phyloP scores from a whole-genome alignment of 768 basidiomycete species.

The Auricularia auricula-judae region DNA sequence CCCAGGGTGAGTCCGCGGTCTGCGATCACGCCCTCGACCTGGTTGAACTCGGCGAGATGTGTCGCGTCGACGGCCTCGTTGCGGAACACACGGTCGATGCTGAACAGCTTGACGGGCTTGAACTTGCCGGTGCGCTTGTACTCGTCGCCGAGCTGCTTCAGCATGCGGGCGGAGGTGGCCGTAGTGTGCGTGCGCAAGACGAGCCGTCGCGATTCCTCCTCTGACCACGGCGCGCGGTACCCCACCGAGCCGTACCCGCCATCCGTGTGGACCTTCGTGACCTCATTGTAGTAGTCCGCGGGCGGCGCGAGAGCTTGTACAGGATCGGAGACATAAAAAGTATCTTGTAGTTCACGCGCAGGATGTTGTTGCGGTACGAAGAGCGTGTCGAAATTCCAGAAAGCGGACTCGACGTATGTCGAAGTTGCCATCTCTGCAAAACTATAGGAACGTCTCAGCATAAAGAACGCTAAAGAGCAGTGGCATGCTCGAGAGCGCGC shows the following conservation, averaged over 20 bases:
- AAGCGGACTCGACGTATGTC: conserved; percentile 91
- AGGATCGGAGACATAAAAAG: conserved; percentile 98
- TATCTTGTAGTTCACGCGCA: conserved; percentile 94
- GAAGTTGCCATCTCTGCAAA: conserved; percentile 98
- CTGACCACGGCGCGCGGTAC: conserved; percentile 94
- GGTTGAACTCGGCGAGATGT: conserved; percentile 97
- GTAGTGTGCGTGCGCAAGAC: conserved; percentile 96
- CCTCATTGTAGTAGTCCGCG: conserved; percentile 72
- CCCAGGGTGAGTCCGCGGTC: conserved; percentile 87
- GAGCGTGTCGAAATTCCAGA: conserved; percentile 98
- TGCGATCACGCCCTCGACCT: conserved; percentile 99
- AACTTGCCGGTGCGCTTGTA: conserved; percentile 75
- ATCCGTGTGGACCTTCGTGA: conserved; percentile 71
- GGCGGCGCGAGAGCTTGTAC: conserved; percentile 64
- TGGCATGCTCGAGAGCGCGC: conserved; percentile 13
- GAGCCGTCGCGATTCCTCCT: conserved; percentile 84
- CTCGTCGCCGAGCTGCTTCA: conserved; percentile 19
- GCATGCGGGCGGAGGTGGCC: conserved; percentile 85
- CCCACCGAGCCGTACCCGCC: conserved; percentile 89
- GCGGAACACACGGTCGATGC: conserved; percentile 95
- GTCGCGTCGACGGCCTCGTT: conserved; percentile 99
- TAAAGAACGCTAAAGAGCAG: neutral
- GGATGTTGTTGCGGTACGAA: conserved; percentile 99
- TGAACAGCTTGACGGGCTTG: conserved; percentile 87
- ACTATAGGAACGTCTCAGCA: conserved; percentile 29